Conservation (phyloP, 1,284 basidiomycete species). For the Sporisorium exsertum region DNA sequence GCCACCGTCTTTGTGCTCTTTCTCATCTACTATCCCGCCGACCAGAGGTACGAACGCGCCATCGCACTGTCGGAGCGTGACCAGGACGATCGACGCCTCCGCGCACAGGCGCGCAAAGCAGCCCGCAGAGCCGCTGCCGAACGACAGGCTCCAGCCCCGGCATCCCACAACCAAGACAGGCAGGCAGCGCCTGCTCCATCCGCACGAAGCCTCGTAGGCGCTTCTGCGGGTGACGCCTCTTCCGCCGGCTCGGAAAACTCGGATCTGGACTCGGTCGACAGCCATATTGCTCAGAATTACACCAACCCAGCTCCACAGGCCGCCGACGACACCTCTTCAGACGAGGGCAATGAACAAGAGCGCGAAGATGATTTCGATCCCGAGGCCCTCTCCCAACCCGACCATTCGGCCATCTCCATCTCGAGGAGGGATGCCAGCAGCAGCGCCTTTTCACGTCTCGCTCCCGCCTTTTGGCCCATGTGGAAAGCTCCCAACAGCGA, state of each 20-base stretch:
- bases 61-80: constrained; percentile 45
- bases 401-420: constrained; percentile 13
- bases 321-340: constrained; percentile 29
- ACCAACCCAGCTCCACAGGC: constrained; percentile 14
- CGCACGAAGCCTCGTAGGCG: constrained; percentile 7
- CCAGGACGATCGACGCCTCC: constrained; percentile 19
- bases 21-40: constrained; percentile 88
- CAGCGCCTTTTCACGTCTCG: constrained; percentile 60
- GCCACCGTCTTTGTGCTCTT: constrained; percentile 85
- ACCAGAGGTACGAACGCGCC: constrained; percentile 77
- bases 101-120: constrained; percentile 35
- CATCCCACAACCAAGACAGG: constrained; percentile 11
- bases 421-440: constrained; percentile 49
- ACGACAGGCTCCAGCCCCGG: constrained; percentile 10
- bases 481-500: constrained; percentile 59
- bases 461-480: constrained; percentile 64
- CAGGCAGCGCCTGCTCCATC: constrained; percentile 21
- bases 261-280: constrained; percentile 65
- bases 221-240: constrained; percentile 42
- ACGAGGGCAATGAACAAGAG: constrained; percentile 16
- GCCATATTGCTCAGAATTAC: constrained; percentile 66
- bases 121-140: constrained; percentile 32
- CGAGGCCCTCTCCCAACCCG: constrained; percentile 15
- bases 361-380: constrained; percentile 25
- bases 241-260: constrained; percentile 58